Base-by-base conservation (phyloP, 495 filamentous ascomycete species). In the Pyrenula aspistea region DNA sequence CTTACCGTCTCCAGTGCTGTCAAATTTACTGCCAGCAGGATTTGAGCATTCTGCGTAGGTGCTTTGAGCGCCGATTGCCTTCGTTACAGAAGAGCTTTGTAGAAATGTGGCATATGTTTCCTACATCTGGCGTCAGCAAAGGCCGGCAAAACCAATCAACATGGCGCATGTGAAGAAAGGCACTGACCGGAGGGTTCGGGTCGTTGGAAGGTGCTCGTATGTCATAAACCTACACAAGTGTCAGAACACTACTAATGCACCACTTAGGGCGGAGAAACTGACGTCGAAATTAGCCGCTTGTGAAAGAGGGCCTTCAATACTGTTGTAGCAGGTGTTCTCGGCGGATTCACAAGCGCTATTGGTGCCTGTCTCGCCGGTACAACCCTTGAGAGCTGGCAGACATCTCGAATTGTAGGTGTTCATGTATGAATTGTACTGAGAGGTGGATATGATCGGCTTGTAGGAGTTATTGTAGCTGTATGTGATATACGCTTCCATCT, bases 401-500 rank as follows among this genome's bases (percentile, higher is more conserved):
- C 79, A 82, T 11, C 66, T 59, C 3, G 25, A 60, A 25, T 68
- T 66, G 64, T 75, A 79, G 24, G 58, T 65, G 48, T 62, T 59
- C 24, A 72, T 58, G 57, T 70, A 74, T n/a, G 60, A 59, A 36
- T 65, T 67, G 58, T 74, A 69, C 47, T 75, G 67, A 10, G 72
- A 61, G 22, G 66, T 56, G 25, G 68, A 64, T 65, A 83, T 80
- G 22, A 83, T 57, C 23, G 69, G 67, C 22, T 68, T 68, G 68
- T 82, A 80, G 31, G 69, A 63, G 62, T 83, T 83, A 64, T 73
- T 73, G 63, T 73, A 74, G 42, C 66, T 68, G 63, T 65, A 84
- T 52, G 78, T 71, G 51, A 82, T 65, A 60, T 79, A 79, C 10
- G 77, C 64, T 59, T 75, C 72, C 47, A 79, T 66, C 60, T 82